Percentiles rank a stretch among this genome's conserved stretches.
These are phyloP conservation scores for Penicillium crustosum DNA, from an alignment of 2,329 filamentous ascomycete genomes.

Conservation along the genomic window DNA sequence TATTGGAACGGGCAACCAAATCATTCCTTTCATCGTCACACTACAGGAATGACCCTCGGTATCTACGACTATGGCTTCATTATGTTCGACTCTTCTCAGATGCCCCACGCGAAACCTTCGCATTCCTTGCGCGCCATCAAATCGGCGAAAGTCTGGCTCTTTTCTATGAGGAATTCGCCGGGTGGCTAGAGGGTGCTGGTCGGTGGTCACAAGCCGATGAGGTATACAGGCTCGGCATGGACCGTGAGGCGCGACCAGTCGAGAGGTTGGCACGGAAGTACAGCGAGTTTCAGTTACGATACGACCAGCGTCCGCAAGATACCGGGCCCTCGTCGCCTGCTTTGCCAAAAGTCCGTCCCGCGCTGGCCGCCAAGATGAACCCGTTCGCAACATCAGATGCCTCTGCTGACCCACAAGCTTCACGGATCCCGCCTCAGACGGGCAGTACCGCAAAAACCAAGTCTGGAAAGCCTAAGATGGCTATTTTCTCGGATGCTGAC, in stretches of 20 bases:
- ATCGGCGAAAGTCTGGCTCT: conserved; percentile 85
- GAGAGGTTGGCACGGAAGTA: conserved; percentile 85
- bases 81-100: conserved; percentile 94
- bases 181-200: conserved; percentile 81
- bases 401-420: conserved; percentile 65
- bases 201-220: conserved; percentile 91
- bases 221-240: conserved; percentile 85
- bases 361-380: conserved; percentile 80
- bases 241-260: conserved; percentile 79
- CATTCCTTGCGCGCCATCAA: conserved; percentile 82
- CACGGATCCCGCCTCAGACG: conserved; percentile 51
- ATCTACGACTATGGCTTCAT: conserved; percentile 88
- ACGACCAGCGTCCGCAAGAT: conserved; percentile 64
- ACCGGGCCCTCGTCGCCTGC: conserved; percentile 79
- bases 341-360: conserved; percentile 76
- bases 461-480: conserved; percentile 74
- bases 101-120: conserved; percentile 86
- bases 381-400: conserved; percentile 65
- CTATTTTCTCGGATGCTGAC: conserved; percentile 83
- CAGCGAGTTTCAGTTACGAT: conserved; percentile 82
- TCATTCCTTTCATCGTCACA: conserved; percentile 79
- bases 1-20: conserved; percentile 92
- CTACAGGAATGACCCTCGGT: conserved; percentile 94
- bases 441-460: conserved; percentile 56
- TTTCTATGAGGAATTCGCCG: conserved; percentile 96